phyloP scores from a whole-genome alignment of 129 eudicot species.

The Saposhnikovia divaricata region DNA sequence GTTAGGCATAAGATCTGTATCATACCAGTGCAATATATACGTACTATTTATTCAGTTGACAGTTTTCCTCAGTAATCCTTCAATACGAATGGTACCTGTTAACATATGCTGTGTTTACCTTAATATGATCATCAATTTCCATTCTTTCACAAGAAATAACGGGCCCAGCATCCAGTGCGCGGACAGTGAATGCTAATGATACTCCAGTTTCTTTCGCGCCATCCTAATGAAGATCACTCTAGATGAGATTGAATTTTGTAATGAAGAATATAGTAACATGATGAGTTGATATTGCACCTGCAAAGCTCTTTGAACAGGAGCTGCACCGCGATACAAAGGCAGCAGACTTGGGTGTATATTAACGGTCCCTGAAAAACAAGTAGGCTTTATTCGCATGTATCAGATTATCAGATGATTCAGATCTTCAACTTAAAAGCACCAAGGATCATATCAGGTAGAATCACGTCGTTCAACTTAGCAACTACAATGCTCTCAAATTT shows the following conservation, averaged over 20 bases:
- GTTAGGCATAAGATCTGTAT: neutral
- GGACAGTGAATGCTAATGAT: constrained; percentile 81
- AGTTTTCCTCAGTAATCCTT: neutral
- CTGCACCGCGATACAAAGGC: constrained; percentile 93
- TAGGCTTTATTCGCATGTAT: neutral
- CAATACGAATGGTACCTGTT: neutral
- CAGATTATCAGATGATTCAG: neutral
- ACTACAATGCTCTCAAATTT: neutral
- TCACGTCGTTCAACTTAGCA: neutral
- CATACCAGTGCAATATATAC: neutral
- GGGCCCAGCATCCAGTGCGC: constrained; percentile 90
- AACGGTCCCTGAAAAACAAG: constrained; percentile 61
- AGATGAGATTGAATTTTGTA: neutral
- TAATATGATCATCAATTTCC: constrained; percentile 66
- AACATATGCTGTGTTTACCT: constrained; percentile 29
- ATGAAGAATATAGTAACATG: neutral
- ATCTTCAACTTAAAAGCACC: neutral
- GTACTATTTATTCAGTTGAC: neutral
- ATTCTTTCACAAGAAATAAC: constrained; percentile 56
- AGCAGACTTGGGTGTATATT: constrained; percentile 94
- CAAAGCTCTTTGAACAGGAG: constrained; percentile 98
- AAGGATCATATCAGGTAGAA: neutral
- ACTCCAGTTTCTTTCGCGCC: constrained; percentile 95
- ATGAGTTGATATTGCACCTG: constrained; percentile 47
- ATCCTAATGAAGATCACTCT: constrained; percentile 38